Evolutionary conservation across 257 asterid genomes (phyloP).

Genomic region (Ophiorrhiza pumila): DNA sequence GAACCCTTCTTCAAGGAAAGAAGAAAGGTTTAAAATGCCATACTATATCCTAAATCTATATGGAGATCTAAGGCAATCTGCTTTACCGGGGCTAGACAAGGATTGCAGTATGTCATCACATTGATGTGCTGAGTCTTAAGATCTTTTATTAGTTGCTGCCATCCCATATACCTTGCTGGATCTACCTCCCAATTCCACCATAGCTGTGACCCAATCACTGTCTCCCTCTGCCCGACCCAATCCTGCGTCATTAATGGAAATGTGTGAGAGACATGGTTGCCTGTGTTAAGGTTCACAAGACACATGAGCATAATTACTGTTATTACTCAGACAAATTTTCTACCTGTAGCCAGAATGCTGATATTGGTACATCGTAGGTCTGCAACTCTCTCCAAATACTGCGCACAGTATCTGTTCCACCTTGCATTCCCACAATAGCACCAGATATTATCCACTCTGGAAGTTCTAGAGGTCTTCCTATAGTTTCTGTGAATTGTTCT

Average conservation of each 20-base stretch:
- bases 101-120: conserved; percentile 98
- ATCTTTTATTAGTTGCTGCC: conserved; percentile 62
- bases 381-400: conserved; percentile 54
- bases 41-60: not conserved
- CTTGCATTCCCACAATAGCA: conserved; percentile 96
- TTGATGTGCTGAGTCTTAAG: conserved; percentile 46
- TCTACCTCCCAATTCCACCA: conserved; percentile 99
- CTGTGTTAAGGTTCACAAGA: not conserved
- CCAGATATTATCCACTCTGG: conserved; percentile 97
- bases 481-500: conserved; percentile 68
- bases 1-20: not conserved
- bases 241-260: conserved; percentile 45
- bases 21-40: not conserved
- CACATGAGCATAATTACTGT: not conserved
- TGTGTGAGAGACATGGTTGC: not conserved
- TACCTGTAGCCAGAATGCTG: conserved; percentile 99
- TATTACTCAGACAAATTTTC: conserved; percentile 3
- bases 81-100: conserved; percentile 90
- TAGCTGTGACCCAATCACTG: conserved; percentile 91
- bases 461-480: conserved; percentile 80
- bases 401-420: conserved; percentile 69
- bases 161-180: conserved; percentile 64
- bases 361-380: conserved; percentile 67
- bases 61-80: not conserved
- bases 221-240: conserved; percentile 95